phyloP scores from a whole-genome alignment of 495 filamentous ascomycete genomes.

The Aspergillus incahuasiensis region DNA sequence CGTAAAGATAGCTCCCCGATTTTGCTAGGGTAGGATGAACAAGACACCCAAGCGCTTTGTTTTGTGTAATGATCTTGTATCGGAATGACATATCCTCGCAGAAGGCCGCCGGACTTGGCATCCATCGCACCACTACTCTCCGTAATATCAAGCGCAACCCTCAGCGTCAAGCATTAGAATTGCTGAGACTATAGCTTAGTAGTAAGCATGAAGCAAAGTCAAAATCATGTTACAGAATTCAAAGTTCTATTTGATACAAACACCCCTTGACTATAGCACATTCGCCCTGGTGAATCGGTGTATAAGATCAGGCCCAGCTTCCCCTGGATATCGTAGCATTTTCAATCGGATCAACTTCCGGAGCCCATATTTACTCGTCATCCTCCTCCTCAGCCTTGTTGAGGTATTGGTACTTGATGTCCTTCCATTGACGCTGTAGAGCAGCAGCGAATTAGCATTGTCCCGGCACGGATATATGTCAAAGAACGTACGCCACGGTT shows the following conservation, averaged over 20 bases:
- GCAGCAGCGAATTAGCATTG: conserved; percentile 27
- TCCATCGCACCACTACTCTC: conserved; percentile 6
- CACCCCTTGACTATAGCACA: conserved; percentile 17
- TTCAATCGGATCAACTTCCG: conserved; percentile 6
- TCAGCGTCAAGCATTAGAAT: neutral
- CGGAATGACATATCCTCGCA: conserved; percentile 10
- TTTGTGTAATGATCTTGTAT: neutral
- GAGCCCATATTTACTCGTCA: conserved; percentile 38
- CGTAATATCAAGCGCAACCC: neutral
- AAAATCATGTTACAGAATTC: conserved; percentile 12
- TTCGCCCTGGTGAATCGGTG: conserved; percentile 6
- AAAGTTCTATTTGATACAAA: conserved; percentile 39
- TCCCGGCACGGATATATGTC: neutral
- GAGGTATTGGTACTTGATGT: conserved; percentile 86
- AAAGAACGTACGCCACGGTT: conserved; percentile 82
- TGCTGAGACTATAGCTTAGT: neutral
- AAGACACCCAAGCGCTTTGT: neutral
- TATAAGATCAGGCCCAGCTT: conserved; percentile 21
- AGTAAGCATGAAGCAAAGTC: neutral
- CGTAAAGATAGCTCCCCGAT: neutral
- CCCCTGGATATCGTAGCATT: conserved; percentile 10
- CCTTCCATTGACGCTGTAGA: conserved; percentile 96
- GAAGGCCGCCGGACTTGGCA: conserved; percentile 13
- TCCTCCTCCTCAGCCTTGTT: conserved; percentile 57
- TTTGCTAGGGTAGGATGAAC: neutral